Conservation (phyloP, 768 basidiomycete genomes). For the Coprinopsis cinerea region DNA sequence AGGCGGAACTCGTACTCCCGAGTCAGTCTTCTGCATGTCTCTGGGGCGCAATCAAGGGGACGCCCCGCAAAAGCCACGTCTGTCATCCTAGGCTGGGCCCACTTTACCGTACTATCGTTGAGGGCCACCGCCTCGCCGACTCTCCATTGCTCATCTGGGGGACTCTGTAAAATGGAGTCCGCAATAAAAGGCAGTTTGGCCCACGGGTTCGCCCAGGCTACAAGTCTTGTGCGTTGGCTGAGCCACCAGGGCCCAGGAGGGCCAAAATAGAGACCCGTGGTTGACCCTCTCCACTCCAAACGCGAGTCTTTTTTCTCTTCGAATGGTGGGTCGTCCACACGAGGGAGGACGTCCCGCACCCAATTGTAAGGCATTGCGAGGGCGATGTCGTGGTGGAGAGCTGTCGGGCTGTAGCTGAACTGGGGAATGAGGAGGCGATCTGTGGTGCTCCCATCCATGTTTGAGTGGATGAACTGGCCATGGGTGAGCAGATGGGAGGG, state of each 20-base stretch:
- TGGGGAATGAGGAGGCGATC: too few relatives aligned
- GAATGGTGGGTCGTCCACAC: conserved; percentile 54
- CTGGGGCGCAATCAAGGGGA: conserved; percentile 35
- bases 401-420: too few relatives aligned
- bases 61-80: conserved; percentile 38
- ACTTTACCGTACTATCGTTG: background rate
- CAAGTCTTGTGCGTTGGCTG: conserved; percentile 39
- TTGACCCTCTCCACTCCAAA: conserved; percentile 69
- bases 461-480: too few relatives aligned
- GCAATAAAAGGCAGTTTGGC: background rate
- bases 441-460: too few relatives aligned
- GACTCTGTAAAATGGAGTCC: background rate
- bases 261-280: conserved; percentile 54
- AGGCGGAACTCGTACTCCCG: conserved; percentile 45
- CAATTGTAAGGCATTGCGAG: too few relatives aligned
- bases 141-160: background rate
- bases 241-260: background rate
- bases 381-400: too few relatives aligned
- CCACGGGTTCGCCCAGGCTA: conserved; percentile 26
- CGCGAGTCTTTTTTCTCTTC: conserved; percentile 55
- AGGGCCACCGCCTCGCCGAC: background rate
- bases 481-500: too few relatives aligned
- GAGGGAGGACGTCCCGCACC: conserved; percentile 34
- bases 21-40: conserved; percentile 37
- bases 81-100: background rate